Base-by-base conservation (phyloP, 192 early-diverging fungal genomes). In the Chytriomyces sp. region DNA sequence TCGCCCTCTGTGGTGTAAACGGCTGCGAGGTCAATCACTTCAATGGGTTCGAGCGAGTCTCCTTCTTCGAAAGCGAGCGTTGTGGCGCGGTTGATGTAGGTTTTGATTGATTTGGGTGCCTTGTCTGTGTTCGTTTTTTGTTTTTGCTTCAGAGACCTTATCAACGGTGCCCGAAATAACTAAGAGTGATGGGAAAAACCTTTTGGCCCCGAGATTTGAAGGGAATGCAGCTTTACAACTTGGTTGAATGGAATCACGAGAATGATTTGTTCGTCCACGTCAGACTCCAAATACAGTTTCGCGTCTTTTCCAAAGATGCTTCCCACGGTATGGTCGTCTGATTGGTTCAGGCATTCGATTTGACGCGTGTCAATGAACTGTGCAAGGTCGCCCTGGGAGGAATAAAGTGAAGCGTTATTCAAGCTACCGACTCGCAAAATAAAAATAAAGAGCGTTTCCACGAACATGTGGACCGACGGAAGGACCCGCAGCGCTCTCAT, bases 191-290 rank as follows among this genome's bases (percentile, higher is more conserved):
- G 77, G 82, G 83, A 45, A 28, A 86, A 80, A 84, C 91, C 89
- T 57, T 90, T 81, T 67, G 84, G 84, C 9, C 85, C 80, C 16
- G 86, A 76, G 61, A 93, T 84, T 69, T 89, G 90, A 57, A 93
- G 57, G 4, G 91, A 91, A 78, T 92, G 90, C 57, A 93, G 24
- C 78, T 92, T 92, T 46, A 93, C 87, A 45, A 91, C 80, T 86
- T 97, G 94, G 80, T 93, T 95, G 79, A 98, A 98, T 24, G 92
- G 89, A 64, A 98, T 82, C 35, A 88, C 77, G 46, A 97, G 87
- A 49, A 98, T 91, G 57, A 98, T 82, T 76, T 98, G 97, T 86
- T 97, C 97, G 80, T 98, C 97, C 1, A 94, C 94, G 84, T 98
- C 97, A 82, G 91, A 93, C 80, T 98, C 93, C 61, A 98, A 79